phyloP scores from a whole-genome alignment of 805 yeast species.

The Clavispora carvajalis region DNA sequence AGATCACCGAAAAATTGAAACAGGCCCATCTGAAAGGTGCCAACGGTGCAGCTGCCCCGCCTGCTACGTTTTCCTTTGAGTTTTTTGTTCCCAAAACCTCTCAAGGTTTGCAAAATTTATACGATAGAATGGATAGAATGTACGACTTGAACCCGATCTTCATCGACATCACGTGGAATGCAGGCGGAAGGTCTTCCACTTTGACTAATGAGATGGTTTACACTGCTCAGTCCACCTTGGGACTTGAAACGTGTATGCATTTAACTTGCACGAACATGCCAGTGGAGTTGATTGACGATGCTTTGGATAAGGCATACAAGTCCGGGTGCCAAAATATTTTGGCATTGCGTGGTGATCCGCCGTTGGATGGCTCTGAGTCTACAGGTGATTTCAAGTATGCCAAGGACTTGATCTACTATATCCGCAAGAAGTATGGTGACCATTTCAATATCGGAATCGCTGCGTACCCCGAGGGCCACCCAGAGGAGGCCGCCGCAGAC shows the following conservation, averaged over 20 bases:
- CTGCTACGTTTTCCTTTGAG: slow-evolving; percentile 87
- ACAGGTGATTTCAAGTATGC: slow-evolving; percentile 88
- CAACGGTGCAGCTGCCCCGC: slow-evolving; percentile 41
- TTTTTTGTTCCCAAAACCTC: slow-evolving; percentile 96
- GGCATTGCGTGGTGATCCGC: slow-evolving; percentile 96
- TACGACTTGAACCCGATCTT: slow-evolving; percentile 85
- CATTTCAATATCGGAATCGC: slow-evolving; percentile 95
- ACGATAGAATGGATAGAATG: slow-evolving; percentile 98
- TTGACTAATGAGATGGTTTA: slow-evolving; percentile 89
- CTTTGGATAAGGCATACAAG: slow-evolving; percentile 75
- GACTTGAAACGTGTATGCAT: slow-evolving; percentile 96
- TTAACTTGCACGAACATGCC: slow-evolving; percentile 96
- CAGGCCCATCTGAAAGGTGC: slow-evolving; percentile 35
- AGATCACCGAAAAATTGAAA: slow-evolving; percentile 36
- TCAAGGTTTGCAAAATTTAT: slow-evolving; percentile 93
- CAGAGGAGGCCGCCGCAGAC: slow-evolving; percentile 63
- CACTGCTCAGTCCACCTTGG: slow-evolving; percentile 83
- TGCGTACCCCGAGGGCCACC: slow-evolving; percentile 96
- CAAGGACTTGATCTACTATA: slow-evolving; percentile 75
- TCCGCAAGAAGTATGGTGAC: slow-evolving; percentile 71
- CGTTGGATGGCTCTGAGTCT: slow-evolving; percentile 65
- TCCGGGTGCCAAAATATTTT: slow-evolving; percentile 94
- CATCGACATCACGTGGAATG: slow-evolving; percentile 97
- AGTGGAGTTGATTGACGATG: slow-evolving; percentile 70
- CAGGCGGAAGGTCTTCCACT: slow-evolving; percentile 84